phyloP scores from a whole-genome alignment of 257 asterid genomes.

The Ajuga chamaepitys region DNA sequence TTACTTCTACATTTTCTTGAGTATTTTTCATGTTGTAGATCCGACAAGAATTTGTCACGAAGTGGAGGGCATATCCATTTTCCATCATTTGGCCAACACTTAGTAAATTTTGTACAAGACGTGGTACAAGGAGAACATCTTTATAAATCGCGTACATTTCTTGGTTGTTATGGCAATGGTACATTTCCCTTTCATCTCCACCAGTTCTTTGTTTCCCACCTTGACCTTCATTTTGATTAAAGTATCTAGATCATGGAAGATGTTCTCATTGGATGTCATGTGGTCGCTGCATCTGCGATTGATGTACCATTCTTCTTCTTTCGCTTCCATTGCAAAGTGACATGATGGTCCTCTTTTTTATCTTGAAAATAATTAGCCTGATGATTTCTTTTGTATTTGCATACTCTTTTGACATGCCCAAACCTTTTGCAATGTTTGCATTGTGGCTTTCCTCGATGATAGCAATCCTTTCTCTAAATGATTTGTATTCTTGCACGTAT shows the following conservation, averaged over 20 bases:
- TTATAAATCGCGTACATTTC: background rate
- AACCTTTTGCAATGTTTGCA: background rate
- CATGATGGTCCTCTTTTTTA: background rate
- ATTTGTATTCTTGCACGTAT: too few species aligned
- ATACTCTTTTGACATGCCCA: background rate
- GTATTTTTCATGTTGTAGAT: background rate
- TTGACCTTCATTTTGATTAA: too few species aligned
- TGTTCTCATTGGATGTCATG: background rate
- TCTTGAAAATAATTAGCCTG: background rate
- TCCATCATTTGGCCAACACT: background rate
- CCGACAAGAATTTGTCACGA: background rate
- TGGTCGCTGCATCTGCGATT: background rate
- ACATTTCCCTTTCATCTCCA: background rate
- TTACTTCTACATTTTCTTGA: background rate
- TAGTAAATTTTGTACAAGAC: background rate
- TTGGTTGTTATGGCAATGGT: background rate
- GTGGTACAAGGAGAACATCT: background rate
- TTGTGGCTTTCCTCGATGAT: background rate
- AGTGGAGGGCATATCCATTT: too few species aligned
- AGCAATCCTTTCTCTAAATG: too few species aligned
- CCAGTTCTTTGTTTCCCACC: background rate
- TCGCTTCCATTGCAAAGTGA: background rate
- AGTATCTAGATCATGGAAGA: background rate
- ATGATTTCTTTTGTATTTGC: background rate
- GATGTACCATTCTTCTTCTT: background rate